Conservation (phyloP, 2,329 filamentous ascomycete genomes). For the Penicillium sp. region DNA sequence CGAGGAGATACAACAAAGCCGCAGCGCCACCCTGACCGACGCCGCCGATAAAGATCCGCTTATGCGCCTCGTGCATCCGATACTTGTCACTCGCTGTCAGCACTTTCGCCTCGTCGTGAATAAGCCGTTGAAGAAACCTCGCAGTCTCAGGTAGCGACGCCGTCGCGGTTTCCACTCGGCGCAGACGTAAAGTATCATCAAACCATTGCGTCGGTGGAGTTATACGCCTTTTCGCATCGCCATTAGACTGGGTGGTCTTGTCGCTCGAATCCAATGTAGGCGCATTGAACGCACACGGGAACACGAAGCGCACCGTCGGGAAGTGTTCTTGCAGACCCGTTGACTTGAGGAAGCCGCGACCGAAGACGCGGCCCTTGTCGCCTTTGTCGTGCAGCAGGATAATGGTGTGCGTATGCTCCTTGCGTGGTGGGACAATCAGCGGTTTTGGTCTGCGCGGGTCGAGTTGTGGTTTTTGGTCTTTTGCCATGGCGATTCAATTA, state of each 20-base stretch:
- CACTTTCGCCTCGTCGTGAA: not conserved
- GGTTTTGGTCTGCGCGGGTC: not conserved
- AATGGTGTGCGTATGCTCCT: not conserved
- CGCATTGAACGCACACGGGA: not conserved
- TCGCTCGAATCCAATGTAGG: not conserved
- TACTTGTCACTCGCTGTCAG: not conserved
- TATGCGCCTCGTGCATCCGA: not conserved
- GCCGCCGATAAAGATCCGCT: not conserved
- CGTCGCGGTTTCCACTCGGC: not conserved
- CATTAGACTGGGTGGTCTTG: not conserved
- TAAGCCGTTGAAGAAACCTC: not conserved
- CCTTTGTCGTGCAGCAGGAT: not conserved
- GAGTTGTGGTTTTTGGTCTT: not conserved
- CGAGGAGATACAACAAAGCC: not conserved
- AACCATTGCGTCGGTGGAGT: not conserved
- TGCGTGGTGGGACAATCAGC: not conserved
- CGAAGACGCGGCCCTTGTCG: not conserved
- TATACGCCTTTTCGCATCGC: not conserved
- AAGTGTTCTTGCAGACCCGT: not conserved
- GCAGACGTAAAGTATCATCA: not conserved
- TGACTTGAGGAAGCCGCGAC: not conserved
- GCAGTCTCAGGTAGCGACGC: not conserved
- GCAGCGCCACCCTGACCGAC: not conserved
- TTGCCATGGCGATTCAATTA: not conserved
- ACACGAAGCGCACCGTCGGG: not conserved